Base-by-base conservation (phyloP, 2,329 filamentous ascomycete species). In the Boeremia exigua region DNA sequence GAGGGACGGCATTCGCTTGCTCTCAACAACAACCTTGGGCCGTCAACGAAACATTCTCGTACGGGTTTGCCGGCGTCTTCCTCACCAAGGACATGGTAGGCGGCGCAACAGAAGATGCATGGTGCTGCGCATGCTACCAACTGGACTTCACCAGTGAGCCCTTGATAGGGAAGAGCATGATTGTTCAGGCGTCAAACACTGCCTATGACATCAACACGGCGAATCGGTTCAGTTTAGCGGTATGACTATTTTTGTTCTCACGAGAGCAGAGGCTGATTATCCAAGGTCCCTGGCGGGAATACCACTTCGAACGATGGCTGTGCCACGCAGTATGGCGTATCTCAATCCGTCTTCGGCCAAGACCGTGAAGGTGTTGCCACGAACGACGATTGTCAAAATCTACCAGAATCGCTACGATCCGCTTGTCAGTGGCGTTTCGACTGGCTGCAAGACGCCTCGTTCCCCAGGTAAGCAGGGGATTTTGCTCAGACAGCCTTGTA, bases 81-180 rank as follows among this genome's bases (percentile, higher is more conserved):
- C 79, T 89, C 60, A 57, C 68, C 71, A 56, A 65, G 12, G 54
- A 59, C 7, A 43, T 72, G 36, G 65, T 61, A 1, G 55, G 55
- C 2, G 84, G 62, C 32, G 79, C 81, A 36, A 81, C 77, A 2
- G 87, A 89, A 71, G 75, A 78, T 1, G 79, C 75, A n/a, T 88
- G 85, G 84, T 90, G 87, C 76, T 90, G 87, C 69, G 82, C 81
- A 45, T 88, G 86, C 73, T 88, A 87, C 66, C 79, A 84, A 72
- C 74, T 87, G 51, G 84, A 83, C 11, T 86, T 87, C 67, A 86
- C 83, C 10, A 81, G 79, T 37, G 82, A 82, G 5, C 73, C 81
- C 6, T 79, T 84, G 17, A 73, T 77, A 25, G 85, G 85, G 49
- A 88, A 88, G 76, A 83, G 79, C 55, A 85, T 88, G 82, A 78